These are phyloP conservation scores for Thymus mandschuricus DNA, from an alignment of 257 asterid species.

Conservation along the genomic window DNA sequence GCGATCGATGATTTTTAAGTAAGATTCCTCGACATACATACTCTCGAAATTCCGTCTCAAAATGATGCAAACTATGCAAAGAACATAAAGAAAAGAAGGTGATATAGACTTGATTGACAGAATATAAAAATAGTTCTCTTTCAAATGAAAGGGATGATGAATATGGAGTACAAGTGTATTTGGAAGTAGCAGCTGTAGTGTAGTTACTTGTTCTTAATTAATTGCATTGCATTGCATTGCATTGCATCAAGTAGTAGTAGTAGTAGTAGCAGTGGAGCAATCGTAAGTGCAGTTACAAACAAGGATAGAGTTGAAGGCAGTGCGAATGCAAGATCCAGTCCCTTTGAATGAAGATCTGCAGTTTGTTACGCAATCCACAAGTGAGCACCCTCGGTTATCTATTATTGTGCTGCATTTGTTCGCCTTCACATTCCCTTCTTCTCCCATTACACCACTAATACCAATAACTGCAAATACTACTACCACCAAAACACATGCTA, in stretches of 20 bases:
- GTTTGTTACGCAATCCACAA: neutral
- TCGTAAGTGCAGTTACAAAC: neutral
- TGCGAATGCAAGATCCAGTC: neutral
- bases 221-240: too few relatives aligned
- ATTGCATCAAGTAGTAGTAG: too few relatives aligned
- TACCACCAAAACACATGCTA: neutral
- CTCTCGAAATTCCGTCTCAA: too few relatives aligned
- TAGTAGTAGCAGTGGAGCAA: neutral
- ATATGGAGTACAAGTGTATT: too few relatives aligned
- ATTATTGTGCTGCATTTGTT: neutral
- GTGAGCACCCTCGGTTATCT: neutral
- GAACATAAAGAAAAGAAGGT: too few relatives aligned
- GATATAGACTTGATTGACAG: too few relatives aligned
- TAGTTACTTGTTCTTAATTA: neutral
- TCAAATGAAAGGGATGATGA: too few relatives aligned
- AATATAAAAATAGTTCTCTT: too few relatives aligned
- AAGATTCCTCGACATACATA: too few relatives aligned
- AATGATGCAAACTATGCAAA: too few relatives aligned
- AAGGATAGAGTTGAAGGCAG: neutral
- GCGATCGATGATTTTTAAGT: too few relatives aligned
- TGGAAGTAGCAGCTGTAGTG: too few relatives aligned
- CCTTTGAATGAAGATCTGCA: neutral
- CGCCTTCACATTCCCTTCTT: neutral
- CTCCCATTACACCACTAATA: neutral
- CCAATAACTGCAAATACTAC: neutral